Percentiles rank a stretch among this genome's conserved stretches.
These are phyloP conservation scores for Salvia hispanica DNA, from an alignment of 257 asterid genomes.

Conservation along the genomic window DNA sequence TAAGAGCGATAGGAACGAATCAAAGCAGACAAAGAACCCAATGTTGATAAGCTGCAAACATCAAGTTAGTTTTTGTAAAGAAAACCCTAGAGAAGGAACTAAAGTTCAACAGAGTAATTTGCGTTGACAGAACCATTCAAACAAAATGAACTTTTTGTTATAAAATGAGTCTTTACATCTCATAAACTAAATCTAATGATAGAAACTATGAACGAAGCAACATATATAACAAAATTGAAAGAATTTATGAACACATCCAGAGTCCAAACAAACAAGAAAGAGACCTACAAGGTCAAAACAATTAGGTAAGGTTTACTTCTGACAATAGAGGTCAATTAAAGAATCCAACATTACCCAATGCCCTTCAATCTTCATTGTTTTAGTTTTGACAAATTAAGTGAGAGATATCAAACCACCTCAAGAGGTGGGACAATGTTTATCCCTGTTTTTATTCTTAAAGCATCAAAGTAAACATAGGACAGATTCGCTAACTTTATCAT, in stretches of 20 bases:
- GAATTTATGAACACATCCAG: conserved; percentile 7
- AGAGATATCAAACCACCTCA: not conserved
- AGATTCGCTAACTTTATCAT: not conserved
- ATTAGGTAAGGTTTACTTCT: not conserved
- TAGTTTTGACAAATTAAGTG: not conserved
- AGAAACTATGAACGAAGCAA: conserved; percentile 4
- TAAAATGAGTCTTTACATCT: conserved; percentile 10
- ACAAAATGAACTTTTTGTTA: conserved; percentile 6
- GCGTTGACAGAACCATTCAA: not conserved
- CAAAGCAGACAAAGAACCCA: conserved; percentile 90
- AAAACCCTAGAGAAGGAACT: conserved; percentile 21
- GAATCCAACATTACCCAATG: not conserved
- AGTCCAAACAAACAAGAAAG: conserved; percentile 22
- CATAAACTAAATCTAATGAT: conserved; percentile 7
- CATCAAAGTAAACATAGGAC: not conserved
- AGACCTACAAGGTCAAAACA: conserved; percentile 1
- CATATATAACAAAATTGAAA: not conserved
- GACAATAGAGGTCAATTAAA: not conserved
- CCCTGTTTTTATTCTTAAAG: not conserved
- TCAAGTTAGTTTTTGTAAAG: conserved; percentile 17
- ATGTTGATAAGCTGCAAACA: conserved; percentile 83
- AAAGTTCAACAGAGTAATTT: conserved; percentile 21
- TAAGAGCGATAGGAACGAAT: conserved; percentile 86
- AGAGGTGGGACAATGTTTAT: not conserved
- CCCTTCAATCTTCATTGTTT: conserved; percentile 4